These are phyloP conservation scores for Xylaria sp. DNA, from an alignment of 2,329 filamentous ascomycete species.

Conservation along the genomic window DNA sequence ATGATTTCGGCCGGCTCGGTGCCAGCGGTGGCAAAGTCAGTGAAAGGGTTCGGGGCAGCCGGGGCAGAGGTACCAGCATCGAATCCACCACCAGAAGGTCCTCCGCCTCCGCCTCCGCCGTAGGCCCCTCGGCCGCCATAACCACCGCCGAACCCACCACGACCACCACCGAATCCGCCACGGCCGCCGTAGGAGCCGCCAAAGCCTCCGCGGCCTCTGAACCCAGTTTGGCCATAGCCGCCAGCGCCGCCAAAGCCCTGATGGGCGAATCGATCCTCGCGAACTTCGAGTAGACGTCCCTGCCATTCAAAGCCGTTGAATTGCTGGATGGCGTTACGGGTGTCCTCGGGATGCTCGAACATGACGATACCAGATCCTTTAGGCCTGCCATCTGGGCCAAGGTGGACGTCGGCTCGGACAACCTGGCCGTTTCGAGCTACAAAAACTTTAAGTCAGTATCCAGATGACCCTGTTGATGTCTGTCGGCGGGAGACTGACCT, in stretches of 20 bases:
- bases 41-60: slow-evolving; percentile 83
- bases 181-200: slow-evolving; percentile 47
- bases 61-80: slow-evolving; percentile 42
- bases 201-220: slow-evolving; percentile 46
- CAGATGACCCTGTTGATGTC: neutral
- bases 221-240: slow-evolving; percentile 56
- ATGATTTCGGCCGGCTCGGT: slow-evolving; percentile 83
- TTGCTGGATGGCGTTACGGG: slow-evolving; percentile 91
- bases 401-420: slow-evolving; percentile 92
- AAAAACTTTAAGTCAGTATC: slow-evolving; percentile 20
- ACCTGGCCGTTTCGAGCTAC: slow-evolving; percentile 71
- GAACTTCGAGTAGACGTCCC: slow-evolving; percentile 87
- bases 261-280: slow-evolving; percentile 90
- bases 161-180: slow-evolving; percentile 45
- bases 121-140: slow-evolving; percentile 36
- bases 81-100: slow-evolving; percentile 41
- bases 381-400: slow-evolving; percentile 86
- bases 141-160: slow-evolving; percentile 9
- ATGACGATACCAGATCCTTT: slow-evolving; percentile 98
- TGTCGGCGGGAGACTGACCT: slow-evolving; percentile 63
- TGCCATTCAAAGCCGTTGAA: slow-evolving; percentile 99
- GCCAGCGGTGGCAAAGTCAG: slow-evolving; percentile 85
- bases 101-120: too few relatives aligned
- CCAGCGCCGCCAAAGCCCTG: slow-evolving; percentile 60
- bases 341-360: slow-evolving; percentile 93